These are phyloP conservation scores for Oxytropis ochrocephala DNA, from an alignment of 306 rosid genomes.

Conservation along the genomic window DNA sequence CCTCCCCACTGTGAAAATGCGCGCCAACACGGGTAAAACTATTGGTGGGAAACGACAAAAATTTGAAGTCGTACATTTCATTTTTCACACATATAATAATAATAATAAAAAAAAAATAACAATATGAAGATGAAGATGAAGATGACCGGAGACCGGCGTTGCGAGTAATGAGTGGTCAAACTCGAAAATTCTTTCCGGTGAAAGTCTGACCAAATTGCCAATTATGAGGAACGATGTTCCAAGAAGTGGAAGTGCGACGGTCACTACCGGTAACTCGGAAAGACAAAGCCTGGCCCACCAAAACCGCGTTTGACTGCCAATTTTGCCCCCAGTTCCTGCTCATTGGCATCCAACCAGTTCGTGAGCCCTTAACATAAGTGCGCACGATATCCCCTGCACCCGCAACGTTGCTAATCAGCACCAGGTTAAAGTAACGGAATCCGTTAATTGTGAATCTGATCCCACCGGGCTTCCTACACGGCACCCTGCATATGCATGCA, in stretches of 20 bases:
- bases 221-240: conserved; percentile 70
- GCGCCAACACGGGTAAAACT: conserved; percentile 3
- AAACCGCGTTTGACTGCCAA: conserved; percentile 86
- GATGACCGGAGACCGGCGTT: not conserved
- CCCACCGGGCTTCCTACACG: conserved; percentile 85
- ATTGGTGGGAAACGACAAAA: conserved; percentile 8
- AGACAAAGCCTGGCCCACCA: conserved; percentile 69
- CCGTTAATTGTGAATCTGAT: conserved; percentile 85
- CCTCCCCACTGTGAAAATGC: not conserved
- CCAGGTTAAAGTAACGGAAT: conserved; percentile 90
- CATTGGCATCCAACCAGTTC: conserved; percentile 80
- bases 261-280: conserved; percentile 74
- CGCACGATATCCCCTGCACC: conserved; percentile 89
- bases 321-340: conserved; percentile 98
- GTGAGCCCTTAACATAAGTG: conserved; percentile 65
- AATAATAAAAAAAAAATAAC: not conserved
- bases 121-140: no score
- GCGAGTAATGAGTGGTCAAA: conserved; percentile 19
- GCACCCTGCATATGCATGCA: conserved; percentile 47
- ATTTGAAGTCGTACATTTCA: not conserved
- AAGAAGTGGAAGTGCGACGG: conserved; percentile 79
- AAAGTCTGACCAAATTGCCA: conserved; percentile 99
- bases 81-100: not conserved
- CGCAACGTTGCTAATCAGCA: conserved; percentile 81
- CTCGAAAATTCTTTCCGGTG: conserved; percentile 79